Percentiles rank a stretch among this genome's conserved stretches.
phyloP scores from a whole-genome alignment of 495 filamentous ascomycete species.

The Chaetomidium leptoderma region DNA sequence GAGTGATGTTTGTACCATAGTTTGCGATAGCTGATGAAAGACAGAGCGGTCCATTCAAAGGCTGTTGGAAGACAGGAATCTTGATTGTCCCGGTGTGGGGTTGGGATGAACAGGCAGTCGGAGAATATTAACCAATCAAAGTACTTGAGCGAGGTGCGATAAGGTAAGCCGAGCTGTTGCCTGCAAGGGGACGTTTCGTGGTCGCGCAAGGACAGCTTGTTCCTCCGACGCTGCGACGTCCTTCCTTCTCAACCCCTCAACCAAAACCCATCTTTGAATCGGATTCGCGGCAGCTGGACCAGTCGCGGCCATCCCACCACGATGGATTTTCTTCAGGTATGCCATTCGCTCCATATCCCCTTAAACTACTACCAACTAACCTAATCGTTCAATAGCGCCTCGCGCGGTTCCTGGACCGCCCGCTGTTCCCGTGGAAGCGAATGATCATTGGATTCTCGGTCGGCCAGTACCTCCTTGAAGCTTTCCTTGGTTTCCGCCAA shows the following conservation, averaged over 20 bases:
- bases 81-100: constrained; percentile 8
- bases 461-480: constrained; percentile 82
- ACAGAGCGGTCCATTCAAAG: too few species aligned
- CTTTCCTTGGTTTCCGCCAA: constrained; percentile 78
- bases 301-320: constrained; percentile 24
- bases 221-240: constrained; percentile 6
- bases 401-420: constrained; percentile 80
- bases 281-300: constrained; percentile 17
- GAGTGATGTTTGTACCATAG: too few species aligned
- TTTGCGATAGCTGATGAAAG: too few species aligned
- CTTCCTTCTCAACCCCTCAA: constrained; percentile 13
- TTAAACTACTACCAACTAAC: constrained; percentile 5
- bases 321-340: constrained; percentile 53
- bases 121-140: constrained; percentile 15
- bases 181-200: too few species aligned
- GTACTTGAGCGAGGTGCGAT: not conserved
- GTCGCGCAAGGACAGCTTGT: constrained; percentile 22
- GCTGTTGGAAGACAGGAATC: not conserved
- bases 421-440: constrained; percentile 94
- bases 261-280: constrained; percentile 10
- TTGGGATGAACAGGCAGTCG: not conserved
- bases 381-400: constrained; percentile 58
- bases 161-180: constrained; percentile 7
- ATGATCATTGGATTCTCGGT: constrained; percentile 90
- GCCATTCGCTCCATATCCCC: not conserved